These are phyloP conservation scores for Phytophthora brassicae DNA, from an alignment of 352 stramenopile species.

Conservation along the genomic window DNA sequence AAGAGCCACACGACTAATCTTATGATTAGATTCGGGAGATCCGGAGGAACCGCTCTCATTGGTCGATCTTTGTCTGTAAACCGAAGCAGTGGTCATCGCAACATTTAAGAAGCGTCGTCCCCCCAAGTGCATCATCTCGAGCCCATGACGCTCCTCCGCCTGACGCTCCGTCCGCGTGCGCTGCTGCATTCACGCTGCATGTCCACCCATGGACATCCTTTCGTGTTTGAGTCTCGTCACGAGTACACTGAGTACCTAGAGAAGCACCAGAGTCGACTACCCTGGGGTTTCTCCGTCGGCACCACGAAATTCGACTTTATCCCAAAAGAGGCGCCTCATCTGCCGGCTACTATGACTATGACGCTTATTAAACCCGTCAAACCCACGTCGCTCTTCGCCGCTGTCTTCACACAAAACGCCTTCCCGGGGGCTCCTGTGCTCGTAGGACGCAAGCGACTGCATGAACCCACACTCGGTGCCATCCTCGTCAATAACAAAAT, in stretches of 20 bases:
- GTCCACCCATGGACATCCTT: slow-evolving; percentile 52
- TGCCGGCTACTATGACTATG: slow-evolving; percentile 86
- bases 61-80: no score
- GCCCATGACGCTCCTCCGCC: slow-evolving; percentile 33
- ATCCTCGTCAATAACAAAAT: slow-evolving; percentile 99
- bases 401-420: slow-evolving; percentile 91
- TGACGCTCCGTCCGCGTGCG: slow-evolving; percentile 23
- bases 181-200: slow-evolving; percentile 35
- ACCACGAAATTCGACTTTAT: slow-evolving; percentile 86
- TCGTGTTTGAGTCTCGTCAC: slow-evolving; percentile 80
- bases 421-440: slow-evolving; percentile 90
- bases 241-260: slow-evolving; percentile 83
- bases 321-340: slow-evolving; percentile 76
- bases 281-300: slow-evolving; percentile 83
- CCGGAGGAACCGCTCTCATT: not conserved
- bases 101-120: slow-evolving; percentile 12
- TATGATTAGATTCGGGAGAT: slow-evolving; percentile 11
- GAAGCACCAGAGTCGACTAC: slow-evolving; percentile 77
- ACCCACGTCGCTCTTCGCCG: slow-evolving; percentile 85
- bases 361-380: slow-evolving; percentile 86
- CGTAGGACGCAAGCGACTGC: slow-evolving; percentile 91
- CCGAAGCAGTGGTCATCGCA: no score
- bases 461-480: slow-evolving; percentile 89
- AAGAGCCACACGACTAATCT: not conserved
- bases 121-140: not conserved